Conservation (phyloP, 1,284 basidiomycete species). For the Sporisorium sorghi region DNA sequence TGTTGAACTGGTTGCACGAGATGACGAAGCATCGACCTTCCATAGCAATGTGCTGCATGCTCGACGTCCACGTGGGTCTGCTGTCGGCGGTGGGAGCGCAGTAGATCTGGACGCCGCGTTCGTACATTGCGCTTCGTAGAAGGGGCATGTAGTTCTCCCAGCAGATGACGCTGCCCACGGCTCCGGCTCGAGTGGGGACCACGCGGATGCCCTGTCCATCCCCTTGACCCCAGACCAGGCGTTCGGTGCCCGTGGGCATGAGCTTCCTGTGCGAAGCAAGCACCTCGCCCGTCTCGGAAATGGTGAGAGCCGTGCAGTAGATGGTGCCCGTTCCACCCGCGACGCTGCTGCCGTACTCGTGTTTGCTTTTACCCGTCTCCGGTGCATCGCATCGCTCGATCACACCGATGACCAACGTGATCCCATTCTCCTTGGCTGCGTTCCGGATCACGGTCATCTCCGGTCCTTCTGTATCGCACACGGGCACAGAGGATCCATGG, state of each 20-base stretch:
- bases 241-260: slow-evolving; percentile 78
- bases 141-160: slow-evolving; percentile 79
- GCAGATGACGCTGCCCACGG: slow-evolving; percentile 39
- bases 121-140: slow-evolving; percentile 74
- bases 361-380: slow-evolving; percentile 32
- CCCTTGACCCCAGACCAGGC: slow-evolving; percentile 78
- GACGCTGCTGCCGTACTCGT: slow-evolving; percentile 35
- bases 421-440: slow-evolving; percentile 38
- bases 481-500: slow-evolving; percentile 42
- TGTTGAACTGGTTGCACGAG: slow-evolving; percentile 74
- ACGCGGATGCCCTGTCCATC: slow-evolving; percentile 65
- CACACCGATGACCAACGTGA: slow-evolving; percentile 75
- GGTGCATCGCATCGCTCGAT: slow-evolving; percentile 73
- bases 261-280: slow-evolving; percentile 80
- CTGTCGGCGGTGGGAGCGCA: slow-evolving; percentile 80
- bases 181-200: slow-evolving; percentile 63
- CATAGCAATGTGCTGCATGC: slow-evolving; percentile 80
- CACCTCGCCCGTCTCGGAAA: slow-evolving; percentile 75
- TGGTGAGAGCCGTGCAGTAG: slow-evolving; percentile 78
- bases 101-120: slow-evolving; percentile 76
- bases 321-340: slow-evolving; percentile 74
- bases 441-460: slow-evolving; percentile 40
- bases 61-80: slow-evolving; percentile 76
- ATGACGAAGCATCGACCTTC: slow-evolving; percentile 83
- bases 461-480: slow-evolving; percentile 41